Conservation (phyloP, 2,329 filamentous ascomycete genomes). For the Orbilia quercus region DNA sequence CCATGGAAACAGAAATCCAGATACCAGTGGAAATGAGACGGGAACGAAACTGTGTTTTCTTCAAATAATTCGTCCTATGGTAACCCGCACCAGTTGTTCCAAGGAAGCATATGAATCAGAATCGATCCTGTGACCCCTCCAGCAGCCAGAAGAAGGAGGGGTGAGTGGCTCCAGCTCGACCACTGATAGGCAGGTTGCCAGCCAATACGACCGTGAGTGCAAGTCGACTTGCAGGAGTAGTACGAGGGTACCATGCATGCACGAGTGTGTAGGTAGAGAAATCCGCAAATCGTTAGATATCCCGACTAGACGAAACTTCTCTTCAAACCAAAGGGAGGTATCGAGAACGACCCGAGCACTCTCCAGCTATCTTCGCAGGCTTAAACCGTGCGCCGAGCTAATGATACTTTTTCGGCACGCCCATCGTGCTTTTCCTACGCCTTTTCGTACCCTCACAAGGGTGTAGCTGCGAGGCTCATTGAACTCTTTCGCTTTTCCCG, state of each 20-base stretch:
- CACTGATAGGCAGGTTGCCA: constrained; percentile 9
- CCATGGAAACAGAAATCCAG: constrained; percentile 44
- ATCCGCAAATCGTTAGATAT: background rate
- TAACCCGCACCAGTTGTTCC: constrained; percentile 25
- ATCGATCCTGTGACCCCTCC: constrained; percentile 40
- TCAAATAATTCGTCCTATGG: constrained; percentile 30
- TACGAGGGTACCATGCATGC: constrained; percentile 18
- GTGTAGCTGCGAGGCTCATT: too few species aligned
- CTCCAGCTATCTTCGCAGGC: too few species aligned
- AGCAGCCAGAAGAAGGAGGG: constrained; percentile 2
- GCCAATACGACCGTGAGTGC: constrained; percentile 11
- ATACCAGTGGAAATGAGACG: constrained; percentile 49
- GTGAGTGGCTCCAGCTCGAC: constrained; percentile 20
- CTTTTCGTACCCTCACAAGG: too few species aligned
- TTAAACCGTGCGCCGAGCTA: too few species aligned
- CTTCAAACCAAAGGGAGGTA: too few species aligned
- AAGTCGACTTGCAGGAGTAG: constrained; percentile 33
- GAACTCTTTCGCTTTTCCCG: too few species aligned
- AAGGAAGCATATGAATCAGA: constrained; percentile 46
- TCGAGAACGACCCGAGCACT: too few species aligned
- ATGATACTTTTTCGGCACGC: too few species aligned
- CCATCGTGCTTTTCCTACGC: too few species aligned
- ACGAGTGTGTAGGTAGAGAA: background rate
- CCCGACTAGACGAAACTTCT: background rate
- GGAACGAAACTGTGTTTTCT: constrained; percentile 39